Base-by-base conservation (phyloP, 805 yeast genomes). In the Saccharomycopsis sp. region DNA sequence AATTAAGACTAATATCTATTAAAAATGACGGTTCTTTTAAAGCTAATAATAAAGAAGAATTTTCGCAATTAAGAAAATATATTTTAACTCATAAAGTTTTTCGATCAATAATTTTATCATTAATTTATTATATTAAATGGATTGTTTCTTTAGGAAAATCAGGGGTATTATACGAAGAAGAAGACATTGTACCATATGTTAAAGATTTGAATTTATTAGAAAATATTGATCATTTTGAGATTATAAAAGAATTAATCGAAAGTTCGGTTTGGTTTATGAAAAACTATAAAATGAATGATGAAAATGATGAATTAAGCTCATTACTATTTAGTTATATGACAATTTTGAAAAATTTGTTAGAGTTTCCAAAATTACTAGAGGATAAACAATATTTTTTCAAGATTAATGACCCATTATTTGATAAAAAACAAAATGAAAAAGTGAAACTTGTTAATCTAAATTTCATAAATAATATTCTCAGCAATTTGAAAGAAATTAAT, bases 151-250 rank as follows among this genome's bases (percentile, higher is more conserved):
- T 77, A 28, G 75, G 78, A 2, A 61, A 61, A 38, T 61, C 68
- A 5, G 78, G 77, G n/a, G 79, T 75, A 6, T 61, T 80, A 9
- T 74, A 71, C 47, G 86, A 81, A 52, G 92, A 79, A 51, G 92
- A 82, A 53, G 94, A 83, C 57, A 59, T 82, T 25, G 76, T 76
- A 41, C 71, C 80, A 1, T 72, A 79, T 49, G 65, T 67, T 12
- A 74, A 79, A 76, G 76, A 74, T 29, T 64, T 67, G 51, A 64
- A 68, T 45, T 59, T 67, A 29, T 61, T 63, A 6, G 43, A 29
- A 23, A 41, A 15, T 3, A 21, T 31, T 15, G 18, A 34, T 9
- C 31, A 15, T 3, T 21, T 39, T 32, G 32, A 36, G 13, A 23
- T 40, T 8, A 13, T 42, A 12, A 15, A 38, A 23, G 40, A 43